Evolutionary conservation across 1,139 yeast species (phyloP).

Genomic region (Lodderomyces elongisporus): DNA sequence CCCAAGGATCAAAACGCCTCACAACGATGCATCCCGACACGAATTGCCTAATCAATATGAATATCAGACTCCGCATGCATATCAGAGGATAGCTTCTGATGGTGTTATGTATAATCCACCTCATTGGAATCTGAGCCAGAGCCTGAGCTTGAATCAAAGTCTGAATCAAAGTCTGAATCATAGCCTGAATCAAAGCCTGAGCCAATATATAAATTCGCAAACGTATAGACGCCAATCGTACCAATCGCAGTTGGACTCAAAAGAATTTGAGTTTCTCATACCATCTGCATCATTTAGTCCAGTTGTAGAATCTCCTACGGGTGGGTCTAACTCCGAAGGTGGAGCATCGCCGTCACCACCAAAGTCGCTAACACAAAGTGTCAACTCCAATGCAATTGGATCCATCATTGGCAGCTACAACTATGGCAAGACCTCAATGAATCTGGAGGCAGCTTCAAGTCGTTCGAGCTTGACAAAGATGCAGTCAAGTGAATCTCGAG

Average conservation of each 20-base stretch:
- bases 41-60: background rate
- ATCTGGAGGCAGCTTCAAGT: conserved; percentile 4
- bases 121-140: no score
- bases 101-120: conserved; percentile 11
- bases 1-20: conserved; percentile 20
- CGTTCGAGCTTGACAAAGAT: conserved; percentile 1
- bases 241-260: no score
- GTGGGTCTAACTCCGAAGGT: conserved; percentile 5
- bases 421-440: conserved; percentile 22
- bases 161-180: no score
- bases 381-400: conserved; percentile 17
- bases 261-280: no score
- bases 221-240: no score
- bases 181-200: no score
- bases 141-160: no score
- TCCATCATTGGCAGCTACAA: conserved; percentile 30
- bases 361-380: conserved; percentile 10
- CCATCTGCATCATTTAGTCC: no score
- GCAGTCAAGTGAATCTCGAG: conserved; percentile 1
- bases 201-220: no score
- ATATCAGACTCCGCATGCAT: background rate
- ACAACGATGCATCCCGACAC: no score
- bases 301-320: conserved; percentile 12
- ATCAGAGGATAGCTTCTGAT: conserved; percentile 15
- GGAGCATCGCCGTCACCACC: conserved; percentile 9